Evolutionary conservation across 2,329 filamentous ascomycete genomes (phyloP).

Genomic region (Aureobasidium sp.): DNA sequence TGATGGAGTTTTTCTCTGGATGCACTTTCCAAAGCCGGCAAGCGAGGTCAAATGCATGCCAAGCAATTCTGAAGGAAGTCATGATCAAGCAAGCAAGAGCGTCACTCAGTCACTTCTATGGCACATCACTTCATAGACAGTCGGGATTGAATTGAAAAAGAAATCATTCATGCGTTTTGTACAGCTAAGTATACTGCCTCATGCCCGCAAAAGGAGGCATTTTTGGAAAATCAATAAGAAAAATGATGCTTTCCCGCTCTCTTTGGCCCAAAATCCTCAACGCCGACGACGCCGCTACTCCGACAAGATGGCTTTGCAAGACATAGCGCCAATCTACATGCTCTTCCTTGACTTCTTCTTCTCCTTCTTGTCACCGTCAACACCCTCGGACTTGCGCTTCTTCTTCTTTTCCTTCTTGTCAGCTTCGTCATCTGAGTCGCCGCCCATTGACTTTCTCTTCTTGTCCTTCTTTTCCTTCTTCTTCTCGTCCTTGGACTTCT

Average conservation of each 20-base stretch:
- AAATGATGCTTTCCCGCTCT: constrained; percentile 7
- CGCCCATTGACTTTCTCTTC: constrained; percentile 35
- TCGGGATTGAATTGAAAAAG: not conserved
- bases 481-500: constrained; percentile 50
- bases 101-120: not conserved
- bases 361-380: constrained; percentile 19
- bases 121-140: not conserved
- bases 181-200: constrained; percentile 5
- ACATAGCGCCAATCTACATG: constrained; percentile 7
- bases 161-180: constrained; percentile 12
- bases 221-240: not conserved
- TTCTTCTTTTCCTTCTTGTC: constrained; percentile 18
- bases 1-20: not conserved
- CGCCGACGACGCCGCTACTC: constrained; percentile 13
- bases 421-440: constrained; percentile 25
- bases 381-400: constrained; percentile 18
- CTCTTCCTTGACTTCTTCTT: constrained; percentile 19
- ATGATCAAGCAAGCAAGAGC: not conserved
- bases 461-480: constrained; percentile 45
- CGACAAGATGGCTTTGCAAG: constrained; percentile 8
- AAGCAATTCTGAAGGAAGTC: not conserved
- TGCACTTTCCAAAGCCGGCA: not conserved
- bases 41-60: not conserved
- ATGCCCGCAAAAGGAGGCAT: constrained; percentile 4
- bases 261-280: constrained; percentile 5